Evolutionary conservation across 495 filamentous ascomycete genomes (phyloP).

Genomic region (Trichoderma orchidacearum): DNA sequence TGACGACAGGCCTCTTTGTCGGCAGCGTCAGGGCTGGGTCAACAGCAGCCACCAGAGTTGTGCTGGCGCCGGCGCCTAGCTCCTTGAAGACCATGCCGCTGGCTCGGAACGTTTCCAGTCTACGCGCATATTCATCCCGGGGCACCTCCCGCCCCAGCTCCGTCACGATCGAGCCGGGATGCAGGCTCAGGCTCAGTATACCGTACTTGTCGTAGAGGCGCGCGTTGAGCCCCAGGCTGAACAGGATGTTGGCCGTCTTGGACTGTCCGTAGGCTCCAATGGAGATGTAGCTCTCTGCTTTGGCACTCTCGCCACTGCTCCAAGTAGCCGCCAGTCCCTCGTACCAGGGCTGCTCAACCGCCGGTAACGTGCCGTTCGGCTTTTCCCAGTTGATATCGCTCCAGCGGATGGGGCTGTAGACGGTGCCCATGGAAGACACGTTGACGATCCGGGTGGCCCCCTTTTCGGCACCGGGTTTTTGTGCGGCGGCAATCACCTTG

Average conservation of each 20-base stretch:
- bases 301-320: slow-evolving; percentile 15
- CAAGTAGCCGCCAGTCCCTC: slow-evolving; percentile 15
- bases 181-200: background rate
- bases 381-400: slow-evolving; percentile 21
- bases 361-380: slow-evolving; percentile 1
- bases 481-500: slow-evolving; percentile 35
- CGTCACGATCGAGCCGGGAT: slow-evolving; percentile 14
- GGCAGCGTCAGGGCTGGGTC: slow-evolving; percentile 27
- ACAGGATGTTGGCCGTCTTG: slow-evolving; percentile 43
- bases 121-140: slow-evolving; percentile 20
- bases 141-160: slow-evolving; percentile 21
- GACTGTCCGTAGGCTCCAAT: slow-evolving; percentile 41
- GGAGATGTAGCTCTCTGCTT: slow-evolving; percentile 37
- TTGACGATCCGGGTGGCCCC: slow-evolving; percentile 25
- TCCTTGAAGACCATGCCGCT: slow-evolving; percentile 34
- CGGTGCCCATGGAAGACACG: slow-evolving; percentile 16
- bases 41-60: slow-evolving; percentile 42
- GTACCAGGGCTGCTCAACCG: slow-evolving; percentile 17
- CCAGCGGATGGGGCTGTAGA: slow-evolving; percentile 20
- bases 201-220: background rate
- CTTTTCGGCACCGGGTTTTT: slow-evolving; percentile 13
- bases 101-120: slow-evolving; percentile 18
- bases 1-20: background rate
- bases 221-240: slow-evolving; percentile 9
- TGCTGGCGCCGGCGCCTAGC: slow-evolving; percentile 38